These are phyloP conservation scores for Fusarium redolens DNA, from an alignment of 2,329 filamentous ascomycete species.

Conservation along the genomic window DNA sequence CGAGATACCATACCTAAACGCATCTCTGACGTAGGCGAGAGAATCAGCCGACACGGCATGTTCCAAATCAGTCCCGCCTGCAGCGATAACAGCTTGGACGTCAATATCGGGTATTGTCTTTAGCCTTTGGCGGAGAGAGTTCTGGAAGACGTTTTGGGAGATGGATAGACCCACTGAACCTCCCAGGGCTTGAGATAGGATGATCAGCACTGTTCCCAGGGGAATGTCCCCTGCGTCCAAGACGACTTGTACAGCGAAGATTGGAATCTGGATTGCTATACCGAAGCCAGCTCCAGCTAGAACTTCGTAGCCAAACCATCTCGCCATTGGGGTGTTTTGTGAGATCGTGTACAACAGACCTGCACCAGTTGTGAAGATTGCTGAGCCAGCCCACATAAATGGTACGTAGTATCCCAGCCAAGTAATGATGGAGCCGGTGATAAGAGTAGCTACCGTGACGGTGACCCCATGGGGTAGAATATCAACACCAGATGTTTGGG, in stretches of 20 bases:
- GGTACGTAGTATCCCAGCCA: conserved; percentile 31
- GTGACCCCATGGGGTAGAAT: conserved; percentile 38
- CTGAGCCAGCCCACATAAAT: conserved; percentile 37
- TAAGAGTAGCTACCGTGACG: conserved; percentile 16
- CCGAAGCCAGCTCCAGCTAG: conserved; percentile 57
- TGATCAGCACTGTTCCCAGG: conserved; percentile 55
- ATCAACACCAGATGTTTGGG: conserved; percentile 29
- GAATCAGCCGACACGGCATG: conserved; percentile 9
- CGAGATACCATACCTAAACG: conserved; percentile 30
- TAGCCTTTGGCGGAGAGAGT: conserved; percentile 10
- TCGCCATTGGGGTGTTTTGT: conserved; percentile 45
- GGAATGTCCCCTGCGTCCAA: conserved; percentile 55
- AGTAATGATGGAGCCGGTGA: conserved; percentile 25
- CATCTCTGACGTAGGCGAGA: conserved; percentile 21
- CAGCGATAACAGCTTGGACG: conserved; percentile 16
- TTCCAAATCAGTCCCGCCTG: conserved; percentile 27
- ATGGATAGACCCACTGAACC: conserved; percentile 46
- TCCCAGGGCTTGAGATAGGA: conserved; percentile 59
- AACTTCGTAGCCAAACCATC: conserved; percentile 59
- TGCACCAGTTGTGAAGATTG: conserved; percentile 25
- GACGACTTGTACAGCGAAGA: conserved; percentile 58
- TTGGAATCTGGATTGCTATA: conserved; percentile 54
- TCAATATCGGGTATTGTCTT: conserved; percentile 15
- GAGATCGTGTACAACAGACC: conserved; percentile 40
- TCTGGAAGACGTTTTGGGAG: conserved; percentile 39